Percentiles rank a stretch among this genome's conserved stretches.
Conservation (phyloP, 768 basidiomycete species). For the Boletus patriciae region DNA sequence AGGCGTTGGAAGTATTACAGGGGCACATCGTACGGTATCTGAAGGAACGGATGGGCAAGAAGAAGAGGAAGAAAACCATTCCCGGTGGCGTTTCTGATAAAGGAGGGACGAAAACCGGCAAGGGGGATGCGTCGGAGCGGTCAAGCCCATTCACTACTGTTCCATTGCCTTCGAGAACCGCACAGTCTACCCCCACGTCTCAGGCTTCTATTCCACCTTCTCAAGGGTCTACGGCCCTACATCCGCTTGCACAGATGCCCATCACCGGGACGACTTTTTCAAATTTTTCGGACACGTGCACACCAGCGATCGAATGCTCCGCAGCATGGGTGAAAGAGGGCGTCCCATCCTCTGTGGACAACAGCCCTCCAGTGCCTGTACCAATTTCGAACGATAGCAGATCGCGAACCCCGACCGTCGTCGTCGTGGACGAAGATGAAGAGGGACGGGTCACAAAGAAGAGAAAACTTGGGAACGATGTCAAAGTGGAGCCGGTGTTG, state of each 20-base stretch:
- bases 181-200: constrained; percentile 9
- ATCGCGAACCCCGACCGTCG: constrained; percentile 53
- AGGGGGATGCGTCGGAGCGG: constrained; percentile 31
- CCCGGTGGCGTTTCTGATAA: constrained; percentile 38
- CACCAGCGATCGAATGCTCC: background rate
- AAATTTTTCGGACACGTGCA: constrained; percentile 16
- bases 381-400: constrained; percentile 28
- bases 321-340: constrained; percentile 18
- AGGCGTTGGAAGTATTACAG: constrained; percentile 79
- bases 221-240: background rate
- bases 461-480: constrained; percentile 37
- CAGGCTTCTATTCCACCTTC: background rate
- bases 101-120: constrained; percentile 41
- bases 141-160: constrained; percentile 47
- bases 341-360: constrained; percentile 17
- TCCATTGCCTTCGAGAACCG: constrained; percentile 35
- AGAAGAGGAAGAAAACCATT: constrained; percentile 41
- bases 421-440: constrained; percentile 59
- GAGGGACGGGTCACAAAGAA: constrained; percentile 58
- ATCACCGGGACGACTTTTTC: background rate
- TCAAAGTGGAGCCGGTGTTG: background rate
- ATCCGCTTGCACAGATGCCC: constrained; percentile 2
- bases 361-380: constrained; percentile 32
- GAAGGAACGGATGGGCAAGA: constrained; percentile 62
- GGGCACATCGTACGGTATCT: constrained; percentile 81